Evolutionary conservation across 352 stramenopile species (phyloP).

Genomic region (Globisporangium middletonii): DNA sequence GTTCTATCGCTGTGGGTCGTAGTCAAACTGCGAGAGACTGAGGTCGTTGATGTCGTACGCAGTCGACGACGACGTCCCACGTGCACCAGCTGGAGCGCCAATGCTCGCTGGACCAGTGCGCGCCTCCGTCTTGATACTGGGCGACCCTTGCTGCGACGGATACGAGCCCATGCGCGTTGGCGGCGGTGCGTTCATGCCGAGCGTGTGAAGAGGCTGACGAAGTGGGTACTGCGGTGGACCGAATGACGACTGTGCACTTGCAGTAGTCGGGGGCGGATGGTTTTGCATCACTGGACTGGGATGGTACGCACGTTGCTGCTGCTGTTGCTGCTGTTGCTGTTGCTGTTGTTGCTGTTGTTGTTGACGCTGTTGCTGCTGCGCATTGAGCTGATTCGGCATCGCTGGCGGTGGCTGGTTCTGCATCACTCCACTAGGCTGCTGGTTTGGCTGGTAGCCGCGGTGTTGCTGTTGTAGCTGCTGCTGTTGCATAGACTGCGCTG

Average conservation of each 20-base stretch:
- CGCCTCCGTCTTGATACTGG: constrained; percentile 21
- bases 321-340: constrained; percentile 6
- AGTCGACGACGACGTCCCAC: constrained; percentile 3
- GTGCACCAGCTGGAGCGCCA: neutral
- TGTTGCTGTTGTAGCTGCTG: constrained; percentile 10
- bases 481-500: constrained; percentile 5
- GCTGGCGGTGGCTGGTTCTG: neutral
- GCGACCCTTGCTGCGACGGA: constrained; percentile 4
- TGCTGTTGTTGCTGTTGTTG: constrained; percentile 7
- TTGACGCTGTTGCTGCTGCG: neutral
- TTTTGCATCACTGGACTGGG: constrained; percentile 2
- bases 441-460: neutral
- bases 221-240: constrained; percentile 7
- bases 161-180: constrained; percentile 31
- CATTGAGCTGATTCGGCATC: neutral
- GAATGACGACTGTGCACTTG: constrained; percentile 5
- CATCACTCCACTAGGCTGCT: neutral
- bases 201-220: constrained; percentile 19
- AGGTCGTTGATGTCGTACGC: constrained; percentile 77
- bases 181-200: constrained; percentile 33
- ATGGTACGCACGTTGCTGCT: constrained; percentile 14
- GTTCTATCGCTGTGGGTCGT: constrained; percentile 32
- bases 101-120: neutral
- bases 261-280: constrained; percentile 7
- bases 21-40: constrained; percentile 84